phyloP scores from a whole-genome alignment of 179 eudicot species.

The Gypsophila paniculata region DNA sequence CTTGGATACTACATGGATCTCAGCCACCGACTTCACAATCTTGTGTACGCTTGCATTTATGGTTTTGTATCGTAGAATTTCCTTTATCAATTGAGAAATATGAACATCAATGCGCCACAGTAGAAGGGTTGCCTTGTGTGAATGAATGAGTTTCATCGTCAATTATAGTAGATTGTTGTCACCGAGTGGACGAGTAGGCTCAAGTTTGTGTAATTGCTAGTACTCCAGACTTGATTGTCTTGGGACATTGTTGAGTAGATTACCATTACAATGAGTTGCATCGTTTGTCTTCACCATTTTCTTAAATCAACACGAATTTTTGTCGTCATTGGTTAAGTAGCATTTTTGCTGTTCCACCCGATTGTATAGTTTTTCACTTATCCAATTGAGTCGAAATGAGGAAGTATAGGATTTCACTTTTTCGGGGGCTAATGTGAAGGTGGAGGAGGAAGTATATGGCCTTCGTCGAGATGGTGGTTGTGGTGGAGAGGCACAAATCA shows the following conservation, averaged over 20 bases:
- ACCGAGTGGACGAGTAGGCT: constrained; percentile 10
- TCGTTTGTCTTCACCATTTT: constrained; percentile 6
- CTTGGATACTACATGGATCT: constrained; percentile 7
- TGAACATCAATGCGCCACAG: background rate
- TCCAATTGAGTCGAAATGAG: no score
- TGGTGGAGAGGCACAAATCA: no score
- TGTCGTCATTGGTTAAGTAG: no score
- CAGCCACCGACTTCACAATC: no score
- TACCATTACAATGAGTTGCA: constrained; percentile 6
- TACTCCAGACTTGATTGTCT: constrained; percentile 25
- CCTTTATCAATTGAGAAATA: background rate
- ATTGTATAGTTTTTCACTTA: no score
- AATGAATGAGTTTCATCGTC: constrained; percentile 23
- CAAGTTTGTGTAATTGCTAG: constrained; percentile 22
- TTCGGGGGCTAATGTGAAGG: no score
- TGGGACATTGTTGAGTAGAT: constrained; percentile 2
- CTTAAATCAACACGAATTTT: no score
- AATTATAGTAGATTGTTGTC: constrained; percentile 13
- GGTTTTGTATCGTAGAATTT: constrained; percentile 19
- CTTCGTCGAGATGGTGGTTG: no score
- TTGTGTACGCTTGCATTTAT: constrained; percentile 7
- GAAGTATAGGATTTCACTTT: no score
- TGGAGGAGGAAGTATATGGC: no score
- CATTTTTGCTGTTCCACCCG: no score
- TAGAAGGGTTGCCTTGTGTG: constrained; percentile 19